Conservation (phyloP, 768 basidiomycete species). For the Termitomyces titanicus region DNA sequence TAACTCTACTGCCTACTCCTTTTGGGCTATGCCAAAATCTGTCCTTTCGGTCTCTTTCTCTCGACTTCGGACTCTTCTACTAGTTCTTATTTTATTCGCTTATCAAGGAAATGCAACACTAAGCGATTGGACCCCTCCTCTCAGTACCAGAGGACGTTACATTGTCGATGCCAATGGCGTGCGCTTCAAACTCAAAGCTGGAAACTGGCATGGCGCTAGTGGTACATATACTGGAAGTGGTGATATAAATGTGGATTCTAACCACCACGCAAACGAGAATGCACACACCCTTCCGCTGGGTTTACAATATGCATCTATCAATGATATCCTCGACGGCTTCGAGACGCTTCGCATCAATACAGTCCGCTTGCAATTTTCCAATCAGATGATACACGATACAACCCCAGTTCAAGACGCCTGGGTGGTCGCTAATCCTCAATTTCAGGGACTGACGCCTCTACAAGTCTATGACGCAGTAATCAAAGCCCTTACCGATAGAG, state of each 20-base stretch:
- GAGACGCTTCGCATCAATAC: constrained; percentile 12
- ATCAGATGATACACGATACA: constrained; percentile 16
- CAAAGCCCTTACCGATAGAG: constrained; percentile 11
- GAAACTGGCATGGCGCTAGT: constrained; percentile 15
- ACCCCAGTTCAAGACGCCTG: constrained; percentile 7
- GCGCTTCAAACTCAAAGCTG: constrained; percentile 15
- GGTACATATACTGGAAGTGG: constrained; percentile 15
- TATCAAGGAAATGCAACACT: constrained; percentile 1
- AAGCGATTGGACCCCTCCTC: constrained; percentile 11
- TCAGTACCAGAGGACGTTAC: constrained; percentile 15
- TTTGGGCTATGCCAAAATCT: not conserved
- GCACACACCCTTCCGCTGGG: constrained; percentile 13
- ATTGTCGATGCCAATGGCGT: constrained; percentile 12
- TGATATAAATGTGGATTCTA: constrained; percentile 9
- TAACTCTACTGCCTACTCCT: not conserved
- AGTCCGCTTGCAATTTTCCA: constrained; percentile 13
- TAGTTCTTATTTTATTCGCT: not conserved
- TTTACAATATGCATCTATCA: constrained; percentile 6
- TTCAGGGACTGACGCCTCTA: constrained; percentile 10
- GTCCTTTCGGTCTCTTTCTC: not conserved
- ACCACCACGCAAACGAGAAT: constrained; percentile 14
- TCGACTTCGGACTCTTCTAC: not conserved
- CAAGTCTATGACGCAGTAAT: constrained; percentile 14
- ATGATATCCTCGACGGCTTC: constrained; percentile 9
- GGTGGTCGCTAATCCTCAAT: constrained; percentile 11